phyloP scores from a whole-genome alignment of 441 rosid genomes.

The Isatis lusitanica region DNA sequence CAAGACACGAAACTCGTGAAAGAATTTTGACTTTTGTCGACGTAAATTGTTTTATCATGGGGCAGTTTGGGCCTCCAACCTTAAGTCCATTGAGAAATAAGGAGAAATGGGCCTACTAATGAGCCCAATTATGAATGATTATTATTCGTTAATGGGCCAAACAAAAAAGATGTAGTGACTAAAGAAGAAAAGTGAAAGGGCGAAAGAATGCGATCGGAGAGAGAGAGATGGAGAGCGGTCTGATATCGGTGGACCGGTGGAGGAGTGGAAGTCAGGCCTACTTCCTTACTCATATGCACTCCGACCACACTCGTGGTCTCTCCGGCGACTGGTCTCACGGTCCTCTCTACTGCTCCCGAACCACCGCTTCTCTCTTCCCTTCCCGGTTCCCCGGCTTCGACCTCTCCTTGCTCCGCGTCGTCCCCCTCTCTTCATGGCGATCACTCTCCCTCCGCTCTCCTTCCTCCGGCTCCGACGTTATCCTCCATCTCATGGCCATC shows the following conservation, averaged over 20 bases:
- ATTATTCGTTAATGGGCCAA: not conserved
- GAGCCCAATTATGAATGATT: slow-evolving; percentile 1
- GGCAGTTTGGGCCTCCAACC: too few species aligned
- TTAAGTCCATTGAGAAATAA: too few species aligned
- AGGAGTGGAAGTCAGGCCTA: slow-evolving; percentile 63
- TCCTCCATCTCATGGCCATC: slow-evolving; percentile 58
- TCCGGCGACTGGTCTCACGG: slow-evolving; percentile 54
- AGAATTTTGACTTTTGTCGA: not conserved
- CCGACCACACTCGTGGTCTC: slow-evolving; percentile 75
- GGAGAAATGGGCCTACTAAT: too few species aligned
- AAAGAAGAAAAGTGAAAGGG: not conserved
- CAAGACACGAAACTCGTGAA: not conserved
- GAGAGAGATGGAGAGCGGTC: slow-evolving; percentile 59
- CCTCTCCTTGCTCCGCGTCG: slow-evolving; percentile 63
- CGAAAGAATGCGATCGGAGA: not conserved
- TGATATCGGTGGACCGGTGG: slow-evolving; percentile 83
- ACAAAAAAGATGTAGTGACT: not conserved
- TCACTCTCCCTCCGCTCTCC: slow-evolving; percentile 54
- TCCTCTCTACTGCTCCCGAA: slow-evolving; percentile 77
- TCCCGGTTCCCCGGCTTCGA: slow-evolving; percentile 62
- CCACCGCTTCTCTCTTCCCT: slow-evolving; percentile 72
- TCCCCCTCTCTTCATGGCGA: slow-evolving; percentile 57
- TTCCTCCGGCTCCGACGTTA: slow-evolving; percentile 40
- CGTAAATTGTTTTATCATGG: too few species aligned
- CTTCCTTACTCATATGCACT: slow-evolving; percentile 77